Base-by-base conservation (phyloP, 2,329 filamentous ascomycete species). In the Alternaria atra region DNA sequence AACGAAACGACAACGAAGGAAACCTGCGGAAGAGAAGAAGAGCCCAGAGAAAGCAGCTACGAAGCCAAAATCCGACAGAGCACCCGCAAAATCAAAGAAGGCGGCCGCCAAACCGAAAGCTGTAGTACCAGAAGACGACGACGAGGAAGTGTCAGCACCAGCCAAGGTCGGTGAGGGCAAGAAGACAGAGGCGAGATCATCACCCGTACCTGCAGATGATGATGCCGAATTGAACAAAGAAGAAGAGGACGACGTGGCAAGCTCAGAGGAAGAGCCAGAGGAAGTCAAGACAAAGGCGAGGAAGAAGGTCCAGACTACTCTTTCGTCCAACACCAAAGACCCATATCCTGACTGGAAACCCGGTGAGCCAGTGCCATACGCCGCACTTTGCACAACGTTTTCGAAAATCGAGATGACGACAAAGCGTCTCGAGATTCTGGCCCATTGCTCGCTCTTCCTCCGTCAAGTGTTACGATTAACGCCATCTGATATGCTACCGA, bases 301-400 rank as follows among this genome's bases (percentile, higher is more conserved):
- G 44, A 87, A 94, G 77, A 92, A 92, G 77, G 87, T 94, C 10
- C 93, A 97, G 76, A 88, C 88, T 8, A 91, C 90, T 48, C 81
- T 97, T 60, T 89, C 89, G 73, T 83, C 86, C 17, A 87, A 85
- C 52, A 83, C 80, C 39, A 91, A 93, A 67, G 91, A 97, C 72
- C 89, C 91, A n/a, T 98, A 94, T 79, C 94, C 94, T 0, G 94
- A 99, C 79, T 99, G 95, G 95, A 91, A 93, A 76, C 83, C 91
- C 47, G 94, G 94, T 47, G 87, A 91, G 48, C 92, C 94, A 10
- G 94, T 97, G 1, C 95, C 95, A 0, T 99, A 98, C 73, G 94
- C 93, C 27, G 95, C 95, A 12, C 85, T 99, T 7, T 98, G 95
- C 79, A 93, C 89, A 10, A 98, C 95, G 0, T 98, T 98, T 72